These are phyloP conservation scores for Metarhizium humberi DNA, from an alignment of 2,329 filamentous ascomycete species.

Conservation along the genomic window DNA sequence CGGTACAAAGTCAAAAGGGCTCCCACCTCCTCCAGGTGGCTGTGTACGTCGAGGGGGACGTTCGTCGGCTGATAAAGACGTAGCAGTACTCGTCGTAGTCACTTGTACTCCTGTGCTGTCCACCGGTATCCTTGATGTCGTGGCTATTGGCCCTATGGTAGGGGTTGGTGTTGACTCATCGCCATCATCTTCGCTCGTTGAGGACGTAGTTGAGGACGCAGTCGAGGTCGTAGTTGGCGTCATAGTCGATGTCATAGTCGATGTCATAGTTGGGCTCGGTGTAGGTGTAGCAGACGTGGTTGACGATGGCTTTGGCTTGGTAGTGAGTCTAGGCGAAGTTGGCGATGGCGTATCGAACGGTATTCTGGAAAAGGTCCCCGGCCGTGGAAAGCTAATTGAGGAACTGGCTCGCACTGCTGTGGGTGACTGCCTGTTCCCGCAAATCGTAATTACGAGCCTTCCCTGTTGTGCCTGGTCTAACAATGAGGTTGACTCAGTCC, in stretches of 20 bases:
- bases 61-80: constrained; percentile 4
- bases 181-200: too few species aligned
- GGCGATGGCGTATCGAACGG: background rate
- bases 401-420: constrained; percentile 4
- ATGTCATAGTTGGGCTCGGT: background rate
- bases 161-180: background rate
- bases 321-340: background rate
- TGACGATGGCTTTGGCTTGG: background rate
- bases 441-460: constrained; percentile 27
- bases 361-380: constrained; percentile 1
- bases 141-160: background rate
- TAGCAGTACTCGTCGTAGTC: background rate
- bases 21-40: constrained; percentile 12
- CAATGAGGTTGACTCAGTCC: constrained; percentile 20
- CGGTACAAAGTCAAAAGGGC: constrained; percentile 11
- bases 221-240: background rate
- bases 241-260: background rate
- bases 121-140: background rate
- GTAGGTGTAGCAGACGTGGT: background rate
- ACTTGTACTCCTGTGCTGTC: background rate
- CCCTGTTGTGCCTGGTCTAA: constrained; percentile 27
- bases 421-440: constrained; percentile 13
- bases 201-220: background rate
- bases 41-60: constrained; percentile 4
- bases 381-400: background rate